Evolutionary conservation across 2,329 filamentous ascomycete species (phyloP), one percentile per base, ranked within the genome.

Genomic region (Colletotrichum coccodes): DNA sequence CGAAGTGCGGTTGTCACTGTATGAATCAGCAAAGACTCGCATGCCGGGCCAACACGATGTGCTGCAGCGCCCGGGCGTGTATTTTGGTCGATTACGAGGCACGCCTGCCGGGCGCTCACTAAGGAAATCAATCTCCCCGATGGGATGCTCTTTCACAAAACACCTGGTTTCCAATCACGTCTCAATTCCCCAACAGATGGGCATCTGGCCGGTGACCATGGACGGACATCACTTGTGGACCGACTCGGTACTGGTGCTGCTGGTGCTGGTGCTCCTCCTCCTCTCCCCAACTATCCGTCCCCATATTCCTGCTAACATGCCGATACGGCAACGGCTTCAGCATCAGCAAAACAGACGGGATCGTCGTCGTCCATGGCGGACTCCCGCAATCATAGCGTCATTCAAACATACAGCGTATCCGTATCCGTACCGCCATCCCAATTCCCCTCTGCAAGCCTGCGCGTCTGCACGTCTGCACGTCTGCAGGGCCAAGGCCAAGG

Each of bases 351-450:
- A 64, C 53, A 46, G 53, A 68, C 46, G 32, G 52, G 36, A 59
- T 68, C 65, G 40, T 49, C 64, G 52, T 58, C 46, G 46, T n/a
- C 26, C 60, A 58, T 38, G 46, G 53, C 52, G 34, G 60, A 40
- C 46, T 68, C 64, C 60, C 52, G 64, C 64, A 42, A 59, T 64
- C 65, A 68, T 53, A 64, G 65, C 65, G 65, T 59, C 60, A 54
- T 59, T 44, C 53, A 49, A 47, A 23, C 44, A 47, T 49, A 38
- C 52, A n/a, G 34, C 36, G 23, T 14, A 47, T 47, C 23, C 36
- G 23, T 14, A 47, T 47, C 23, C 44, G 32, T 56, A 44, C 30
- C n/a, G 44, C 60, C 64, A 34, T 68, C 64, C 60, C 38, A 68
- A 64, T 58, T 40, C 38, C n/a, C 32, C 40, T 40, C 49, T 50